Evolutionary conservation across 2,329 filamentous ascomycete genomes (phyloP), one percentile per base, ranked within the genome.

Genomic region (Diaporthe batatas): DNA sequence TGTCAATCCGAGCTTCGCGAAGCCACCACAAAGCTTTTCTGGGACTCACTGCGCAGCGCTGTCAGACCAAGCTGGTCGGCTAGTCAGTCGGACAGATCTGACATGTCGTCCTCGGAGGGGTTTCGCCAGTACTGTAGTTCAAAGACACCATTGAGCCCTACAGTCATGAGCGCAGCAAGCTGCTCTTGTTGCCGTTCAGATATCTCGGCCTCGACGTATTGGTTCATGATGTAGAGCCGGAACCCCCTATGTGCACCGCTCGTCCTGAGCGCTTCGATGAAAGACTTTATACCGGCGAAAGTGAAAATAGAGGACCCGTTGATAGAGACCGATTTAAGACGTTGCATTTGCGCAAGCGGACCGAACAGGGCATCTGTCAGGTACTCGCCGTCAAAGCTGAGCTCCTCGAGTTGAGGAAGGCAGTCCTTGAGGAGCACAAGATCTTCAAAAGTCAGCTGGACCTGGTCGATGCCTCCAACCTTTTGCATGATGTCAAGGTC

Each of bases 291-390:
- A 1, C 86, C 88, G 6, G 84, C 79, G 3, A 81, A 81, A 0
- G 87, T 88, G 78, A 93, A 91, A 2, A 80, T 79, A 0, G 90
- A 90, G 3, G 87, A 80, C 2, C 87, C 89, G 49, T 84, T 85
- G 54, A 92, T 86, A 6, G 84, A 85, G 8, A 92, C 81, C 5
- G 80, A 83, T 58, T 85, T 86, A 47, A 93, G 80, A 42, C 86
- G 82, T 4, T 79, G 78, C 55, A 91, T 81, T 1, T 25, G 70
- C 11, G 76, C 70, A 0, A 85, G 72, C 0, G 75, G 73, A 7
- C 79, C 78, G 14, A 87, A 83, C 16, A 90, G 78, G 4, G 79
- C 77, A 44, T 84, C 82, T 73, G 90, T 86, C 6, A 86, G 84
- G 29, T 88, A 79, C 21, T 87, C 86, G 55, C 90, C 90, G 55